phyloP scores from a whole-genome alignment of 202 grass and related monocot species.

The Digitaria exilis region DNA sequence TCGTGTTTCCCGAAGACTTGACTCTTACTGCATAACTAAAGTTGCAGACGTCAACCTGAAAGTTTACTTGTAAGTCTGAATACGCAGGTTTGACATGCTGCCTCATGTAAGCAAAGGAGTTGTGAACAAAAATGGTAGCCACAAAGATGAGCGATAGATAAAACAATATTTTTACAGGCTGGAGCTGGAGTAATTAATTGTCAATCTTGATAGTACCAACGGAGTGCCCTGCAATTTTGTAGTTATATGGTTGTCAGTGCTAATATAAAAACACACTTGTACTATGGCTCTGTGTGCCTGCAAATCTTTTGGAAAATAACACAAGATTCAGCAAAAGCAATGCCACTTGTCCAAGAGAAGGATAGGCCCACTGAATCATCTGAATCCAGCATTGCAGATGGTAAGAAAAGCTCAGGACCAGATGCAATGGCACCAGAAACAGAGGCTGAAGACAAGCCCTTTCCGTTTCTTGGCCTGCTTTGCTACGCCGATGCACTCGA shows the following conservation, averaged over 20 bases:
- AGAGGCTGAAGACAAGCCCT: not conserved
- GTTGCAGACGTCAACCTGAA: not conserved
- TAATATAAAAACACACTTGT: constrained; percentile 2
- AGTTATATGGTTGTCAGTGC: constrained; percentile 16
- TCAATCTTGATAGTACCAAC: constrained; percentile 40
- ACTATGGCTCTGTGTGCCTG: not conserved
- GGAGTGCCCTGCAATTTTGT: constrained; percentile 11
- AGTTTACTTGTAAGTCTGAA: not conserved
- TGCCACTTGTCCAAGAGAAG: constrained; percentile 22
- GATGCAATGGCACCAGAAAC: not conserved
- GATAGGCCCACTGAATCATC: not conserved
- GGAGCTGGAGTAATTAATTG: not conserved
- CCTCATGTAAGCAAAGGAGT: not conserved
- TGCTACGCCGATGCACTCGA: constrained; percentile 49
- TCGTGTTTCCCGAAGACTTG: constrained; percentile 45
- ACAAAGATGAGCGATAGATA: constrained; percentile 1
- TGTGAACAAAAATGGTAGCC: not conserved
- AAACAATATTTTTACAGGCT: constrained; percentile 12
- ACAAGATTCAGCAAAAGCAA: constrained; percentile 17
- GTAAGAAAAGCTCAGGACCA: constrained; percentile 7
- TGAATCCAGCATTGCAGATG: constrained; percentile 16
- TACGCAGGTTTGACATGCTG: not conserved
- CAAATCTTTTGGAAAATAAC: constrained; percentile 26
- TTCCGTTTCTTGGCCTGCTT: constrained; percentile 52
- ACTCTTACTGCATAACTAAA: constrained; percentile 5